Percentiles rank a stretch among this genome's conserved stretches.
phyloP scores from a whole-genome alignment of 2,329 filamentous ascomycete species.

The Xylaria digitata region DNA sequence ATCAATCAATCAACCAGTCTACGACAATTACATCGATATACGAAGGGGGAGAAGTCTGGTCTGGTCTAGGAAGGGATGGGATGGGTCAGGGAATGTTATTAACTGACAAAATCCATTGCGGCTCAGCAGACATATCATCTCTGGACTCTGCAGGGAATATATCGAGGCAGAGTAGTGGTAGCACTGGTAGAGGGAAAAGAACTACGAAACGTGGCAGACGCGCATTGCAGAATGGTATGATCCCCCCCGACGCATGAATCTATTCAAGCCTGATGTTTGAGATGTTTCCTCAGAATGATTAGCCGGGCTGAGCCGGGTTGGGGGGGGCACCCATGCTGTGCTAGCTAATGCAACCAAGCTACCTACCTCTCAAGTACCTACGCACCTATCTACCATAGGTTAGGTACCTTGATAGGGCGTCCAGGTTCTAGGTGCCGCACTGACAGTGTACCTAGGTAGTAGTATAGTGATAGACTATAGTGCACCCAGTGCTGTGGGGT shows the following conservation, averaged over 20 bases:
- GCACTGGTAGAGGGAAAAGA: conserved; percentile 8
- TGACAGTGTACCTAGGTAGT: too few species aligned
- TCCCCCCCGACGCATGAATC: conserved; percentile 29
- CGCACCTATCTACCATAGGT: neutral
- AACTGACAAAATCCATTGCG: conserved; percentile 69
- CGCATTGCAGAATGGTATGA: conserved; percentile 10
- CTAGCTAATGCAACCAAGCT: neutral
- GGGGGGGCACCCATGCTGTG: conserved; percentile 8
- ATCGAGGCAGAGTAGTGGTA: neutral
- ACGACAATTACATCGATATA: neutral
- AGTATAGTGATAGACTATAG: too few species aligned
- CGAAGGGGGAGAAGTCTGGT: neutral
- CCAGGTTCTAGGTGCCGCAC: too few species aligned
- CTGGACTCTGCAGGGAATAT: neutral
- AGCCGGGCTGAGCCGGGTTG: conserved; percentile 30
- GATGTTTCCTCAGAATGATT: conserved; percentile 33
- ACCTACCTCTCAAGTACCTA: neutral
- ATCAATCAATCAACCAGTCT: conserved; percentile 20
- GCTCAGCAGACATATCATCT: conserved; percentile 60
- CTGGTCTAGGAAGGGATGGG: neutral
- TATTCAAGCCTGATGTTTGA: conserved; percentile 35
- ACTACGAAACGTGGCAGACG: conserved; percentile 12
- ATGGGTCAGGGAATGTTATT: neutral
- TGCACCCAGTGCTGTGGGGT: neutral
- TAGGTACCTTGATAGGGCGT: neutral